These are phyloP conservation scores for Agaricales sp. DNA, from an alignment of 1,284 basidiomycete genomes.

Conservation along the genomic window DNA sequence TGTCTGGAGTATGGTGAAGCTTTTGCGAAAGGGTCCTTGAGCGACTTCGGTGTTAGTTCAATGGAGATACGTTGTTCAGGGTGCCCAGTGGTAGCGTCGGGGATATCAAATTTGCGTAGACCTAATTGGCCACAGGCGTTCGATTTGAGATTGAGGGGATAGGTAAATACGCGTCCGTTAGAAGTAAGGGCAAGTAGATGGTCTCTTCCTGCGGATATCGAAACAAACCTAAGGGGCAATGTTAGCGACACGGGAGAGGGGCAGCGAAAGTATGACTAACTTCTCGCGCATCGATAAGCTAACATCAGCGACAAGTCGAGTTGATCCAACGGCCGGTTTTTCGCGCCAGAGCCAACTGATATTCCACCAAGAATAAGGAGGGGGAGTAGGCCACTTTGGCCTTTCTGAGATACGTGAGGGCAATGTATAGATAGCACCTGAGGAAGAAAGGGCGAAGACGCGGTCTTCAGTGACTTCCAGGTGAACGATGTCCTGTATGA, in stretches of 20 bases:
- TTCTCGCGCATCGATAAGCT: neutral
- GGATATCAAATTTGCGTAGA: constrained; percentile 51
- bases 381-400: constrained; percentile 24
- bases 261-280: neutral
- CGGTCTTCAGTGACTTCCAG: constrained; percentile 45
- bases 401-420: constrained; percentile 36
- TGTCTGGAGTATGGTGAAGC: constrained; percentile 26
- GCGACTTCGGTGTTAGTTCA: constrained; percentile 50
- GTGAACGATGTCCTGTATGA: constrained; percentile 55
- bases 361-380: constrained; percentile 42
- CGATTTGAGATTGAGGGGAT: constrained; percentile 69
- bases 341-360: constrained; percentile 49
- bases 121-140: constrained; percentile 87
- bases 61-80: constrained; percentile 28
- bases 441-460: constrained; percentile 65
- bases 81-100: constrained; percentile 22
- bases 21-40: constrained; percentile 41
- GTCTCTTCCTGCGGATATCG: constrained; percentile 66
- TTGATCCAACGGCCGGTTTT: neutral
- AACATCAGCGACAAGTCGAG: neutral
- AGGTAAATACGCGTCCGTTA: constrained; percentile 71
- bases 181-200: constrained; percentile 85
- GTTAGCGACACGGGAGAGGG: neutral
- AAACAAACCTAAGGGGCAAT: constrained; percentile 42
- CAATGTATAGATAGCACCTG: constrained; percentile 67